phyloP scores from a whole-genome alignment of 2,329 filamentous ascomycete genomes.

The Colletotrichum sp. region DNA sequence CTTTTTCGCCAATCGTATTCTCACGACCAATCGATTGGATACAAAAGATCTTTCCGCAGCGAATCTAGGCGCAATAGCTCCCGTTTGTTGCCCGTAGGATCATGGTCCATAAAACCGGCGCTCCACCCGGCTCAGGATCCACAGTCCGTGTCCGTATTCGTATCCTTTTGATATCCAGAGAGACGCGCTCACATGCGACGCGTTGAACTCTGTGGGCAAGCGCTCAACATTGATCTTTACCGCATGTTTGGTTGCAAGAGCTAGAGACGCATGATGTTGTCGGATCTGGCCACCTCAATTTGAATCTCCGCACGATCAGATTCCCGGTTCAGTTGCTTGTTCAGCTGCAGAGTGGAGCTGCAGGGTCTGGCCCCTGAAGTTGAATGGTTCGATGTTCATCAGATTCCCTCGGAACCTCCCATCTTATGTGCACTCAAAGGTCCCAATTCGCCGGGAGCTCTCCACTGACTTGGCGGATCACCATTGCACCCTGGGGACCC shows the following conservation, averaged over 20 bases:
- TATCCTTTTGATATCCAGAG: not conserved
- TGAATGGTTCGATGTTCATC: not conserved
- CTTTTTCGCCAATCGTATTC: not conserved
- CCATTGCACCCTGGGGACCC: not conserved
- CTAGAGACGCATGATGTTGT: not conserved
- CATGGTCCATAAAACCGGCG: not conserved
- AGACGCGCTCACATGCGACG: not conserved
- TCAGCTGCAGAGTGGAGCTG: not conserved
- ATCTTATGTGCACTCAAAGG: not conserved
- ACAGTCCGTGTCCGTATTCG: not conserved
- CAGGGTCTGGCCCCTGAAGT: not conserved
- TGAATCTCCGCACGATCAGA: not conserved
- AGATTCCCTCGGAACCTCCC: not conserved
- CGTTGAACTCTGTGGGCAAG: not conserved
- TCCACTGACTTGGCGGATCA: not conserved
- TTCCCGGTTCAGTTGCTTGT: not conserved
- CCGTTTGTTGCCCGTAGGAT: not conserved
- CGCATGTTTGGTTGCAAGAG: not conserved
- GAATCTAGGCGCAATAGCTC: not conserved
- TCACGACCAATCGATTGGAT: not conserved
- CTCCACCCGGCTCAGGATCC: not conserved
- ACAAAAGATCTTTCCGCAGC: not conserved
- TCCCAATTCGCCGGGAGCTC: fast-evolving
- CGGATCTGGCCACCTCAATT: not conserved
- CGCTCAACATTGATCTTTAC: not conserved